These are phyloP conservation scores for Phyllosticta citriasiana DNA, from an alignment of 2,329 filamentous ascomycete species.

Conservation along the genomic window DNA sequence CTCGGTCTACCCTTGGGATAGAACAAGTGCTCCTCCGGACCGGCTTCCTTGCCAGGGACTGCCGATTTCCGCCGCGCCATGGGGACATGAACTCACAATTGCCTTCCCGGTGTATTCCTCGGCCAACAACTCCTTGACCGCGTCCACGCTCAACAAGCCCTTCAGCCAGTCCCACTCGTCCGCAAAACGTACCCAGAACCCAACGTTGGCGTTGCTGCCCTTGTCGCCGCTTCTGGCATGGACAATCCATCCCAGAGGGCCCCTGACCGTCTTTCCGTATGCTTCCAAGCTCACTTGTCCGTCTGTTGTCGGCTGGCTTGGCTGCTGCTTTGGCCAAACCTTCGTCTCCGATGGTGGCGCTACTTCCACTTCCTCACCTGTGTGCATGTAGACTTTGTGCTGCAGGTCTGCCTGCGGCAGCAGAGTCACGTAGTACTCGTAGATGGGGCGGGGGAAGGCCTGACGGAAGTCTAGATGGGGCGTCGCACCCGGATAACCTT, in stretches of 20 bases:
- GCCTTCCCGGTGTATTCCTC: constrained; percentile 20
- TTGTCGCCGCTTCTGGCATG: constrained; percentile 27
- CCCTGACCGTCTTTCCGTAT: constrained; percentile 27
- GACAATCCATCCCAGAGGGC: constrained; percentile 29
- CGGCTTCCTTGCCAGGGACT: too few species aligned
- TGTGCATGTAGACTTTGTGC: constrained; percentile 20
- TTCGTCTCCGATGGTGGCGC: constrained; percentile 23
- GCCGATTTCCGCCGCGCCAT: too few species aligned
- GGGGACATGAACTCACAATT: constrained; percentile 1
- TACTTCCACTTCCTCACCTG: constrained; percentile 23
- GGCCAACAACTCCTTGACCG: constrained; percentile 20
- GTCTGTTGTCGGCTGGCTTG: constrained; percentile 17
- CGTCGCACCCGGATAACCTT: constrained; percentile 35
- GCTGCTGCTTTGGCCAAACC: constrained; percentile 25
- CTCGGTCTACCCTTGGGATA: too few species aligned
- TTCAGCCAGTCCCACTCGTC: constrained; percentile 27
- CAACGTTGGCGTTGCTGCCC: constrained; percentile 26
- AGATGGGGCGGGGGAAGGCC: constrained; percentile 30
- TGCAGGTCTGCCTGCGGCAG: constrained; percentile 18
- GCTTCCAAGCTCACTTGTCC: constrained; percentile 11
- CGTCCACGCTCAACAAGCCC: constrained; percentile 18
- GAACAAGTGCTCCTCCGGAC: too few species aligned
- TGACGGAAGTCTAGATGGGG: constrained; percentile 30
- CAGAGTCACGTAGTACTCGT: constrained; percentile 34
- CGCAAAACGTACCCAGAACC: constrained; percentile 25